These are phyloP conservation scores for Ilyonectria destructans DNA, from an alignment of 2,329 filamentous ascomycete genomes.

Conservation along the genomic window DNA sequence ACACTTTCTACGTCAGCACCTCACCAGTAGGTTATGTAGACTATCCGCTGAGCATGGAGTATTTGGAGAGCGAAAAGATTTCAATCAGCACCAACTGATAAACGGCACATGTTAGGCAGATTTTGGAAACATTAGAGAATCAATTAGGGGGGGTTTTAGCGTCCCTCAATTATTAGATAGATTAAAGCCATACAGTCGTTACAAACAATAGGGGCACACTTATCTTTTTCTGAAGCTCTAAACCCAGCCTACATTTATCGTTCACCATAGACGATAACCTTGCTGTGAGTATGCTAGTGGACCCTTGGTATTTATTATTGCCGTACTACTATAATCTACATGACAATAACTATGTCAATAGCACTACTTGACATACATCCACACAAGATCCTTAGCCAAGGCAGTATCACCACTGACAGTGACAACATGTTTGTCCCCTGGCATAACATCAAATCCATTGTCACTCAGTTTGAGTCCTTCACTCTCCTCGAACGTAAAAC, in stretches of 20 bases:
- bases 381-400: neutral
- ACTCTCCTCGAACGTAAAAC: constrained; percentile 68
- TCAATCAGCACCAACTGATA: neutral
- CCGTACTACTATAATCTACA: neutral
- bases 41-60: constrained; percentile 48
- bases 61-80: constrained; percentile 10
- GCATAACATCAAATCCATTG: constrained; percentile 73
- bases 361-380: neutral
- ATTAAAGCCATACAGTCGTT: too few species aligned
- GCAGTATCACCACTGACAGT: constrained; percentile 5
- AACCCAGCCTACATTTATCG: too few species aligned
- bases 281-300: neutral
- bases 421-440: constrained; percentile 57
- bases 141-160: too few species aligned
- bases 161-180: too few species aligned
- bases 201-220: too few species aligned
- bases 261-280: neutral
- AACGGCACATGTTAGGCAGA: too few species aligned
- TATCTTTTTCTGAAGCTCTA: too few species aligned
- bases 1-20: constrained; percentile 47
- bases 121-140: too few species aligned
- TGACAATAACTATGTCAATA: neutral
- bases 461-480: constrained; percentile 66
- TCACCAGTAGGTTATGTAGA: constrained; percentile 47
- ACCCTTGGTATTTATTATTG: neutral